Evolutionary conservation across 2,329 filamentous ascomycete genomes (phyloP), one percentile per base, ranked within the genome.

Genomic region (Colletotrichum sojae): DNA sequence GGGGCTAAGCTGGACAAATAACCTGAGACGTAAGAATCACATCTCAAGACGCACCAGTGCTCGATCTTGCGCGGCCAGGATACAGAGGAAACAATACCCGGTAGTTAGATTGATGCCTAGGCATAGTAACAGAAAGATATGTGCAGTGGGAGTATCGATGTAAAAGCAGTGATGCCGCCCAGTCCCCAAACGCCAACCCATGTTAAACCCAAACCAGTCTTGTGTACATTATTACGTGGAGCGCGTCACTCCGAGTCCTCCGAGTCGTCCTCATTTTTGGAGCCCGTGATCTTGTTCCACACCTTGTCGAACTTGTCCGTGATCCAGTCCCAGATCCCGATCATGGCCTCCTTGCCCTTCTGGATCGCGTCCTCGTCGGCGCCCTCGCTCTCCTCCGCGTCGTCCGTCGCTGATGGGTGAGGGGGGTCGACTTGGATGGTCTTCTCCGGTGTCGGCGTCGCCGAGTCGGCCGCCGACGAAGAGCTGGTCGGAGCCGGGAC

Each of bases 291-390:
- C 73, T 85, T 84, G 45, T 80, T 77, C 85, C 84, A 86, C 22
- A 83, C 77, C 40, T 83, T 77, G 39, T 78, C 79, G 13, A 88
- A 74, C 70, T 87, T 83, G 43, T 81, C 83, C 2, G 80, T 83
- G 13, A 89, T 73, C 86, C 86, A 89, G 56, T 85, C 79, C 84
- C 85, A 88, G 40, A 84, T 79, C 5, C 78, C 77, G 69, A 83
- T 75, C 16, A 78, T 73, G 2, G 73, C 71, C 6, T 74, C 69
- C 20, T 73, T 73, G 31, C 75, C 67, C n/a, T 77, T 75, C 40
- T 78, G 75, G 1, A 78, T 72, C 6, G 76, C 72, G 3, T 75
- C 74, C 4, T 78, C 74, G 51, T 75, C 75, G 5, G 75, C 66
- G 5, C 68, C 64, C 2, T 73, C 18, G 75, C 72, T 63, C 65